Conservation (phyloP, 306 rosid species). For the Cercis canadensis region DNA sequence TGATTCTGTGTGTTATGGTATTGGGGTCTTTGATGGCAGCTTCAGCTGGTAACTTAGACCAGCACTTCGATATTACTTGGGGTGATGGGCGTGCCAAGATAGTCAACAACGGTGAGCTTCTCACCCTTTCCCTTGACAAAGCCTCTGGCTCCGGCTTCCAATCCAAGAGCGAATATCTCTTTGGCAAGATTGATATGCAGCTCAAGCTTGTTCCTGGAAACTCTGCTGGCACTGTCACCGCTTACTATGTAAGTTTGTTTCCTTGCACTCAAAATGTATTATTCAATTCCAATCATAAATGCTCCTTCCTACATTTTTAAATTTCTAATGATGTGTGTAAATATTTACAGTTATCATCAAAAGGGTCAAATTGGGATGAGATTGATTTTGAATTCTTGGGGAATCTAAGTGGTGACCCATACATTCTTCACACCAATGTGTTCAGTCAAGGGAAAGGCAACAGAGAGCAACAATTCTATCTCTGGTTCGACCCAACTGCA, state of each 20-base stretch:
- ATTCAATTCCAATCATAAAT: neutral
- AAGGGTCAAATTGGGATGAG: conserved; percentile 75
- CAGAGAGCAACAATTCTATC: conserved; percentile 72
- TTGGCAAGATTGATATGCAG: conserved; percentile 70
- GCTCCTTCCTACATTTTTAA: neutral
- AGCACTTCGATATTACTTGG: conserved; percentile 58
- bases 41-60: conserved; percentile 42
- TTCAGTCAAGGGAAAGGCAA: conserved; percentile 70
- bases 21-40: too few relatives aligned
- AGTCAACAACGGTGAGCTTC: conserved; percentile 51
- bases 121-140: conserved; percentile 59
- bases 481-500: conserved; percentile 77
- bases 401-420: conserved; percentile 80
- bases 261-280: neutral
- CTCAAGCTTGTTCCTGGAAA: conserved; percentile 73
- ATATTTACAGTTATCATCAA: conserved; percentile 56
- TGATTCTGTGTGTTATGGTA: too few relatives aligned
- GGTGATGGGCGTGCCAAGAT: conserved; percentile 66
- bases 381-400: conserved; percentile 82
- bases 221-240: conserved; percentile 78
- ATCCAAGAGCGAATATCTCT: conserved; percentile 59
- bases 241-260: conserved; percentile 58
- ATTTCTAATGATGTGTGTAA: neutral
- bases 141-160: conserved; percentile 67
- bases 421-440: conserved; percentile 75